A percentile compares a stretch with the other conserved stretches of the same genome.
Evolutionary conservation across 2,329 filamentous ascomycete species (phyloP).

Genomic region (Lachnellula suecica): DNA sequence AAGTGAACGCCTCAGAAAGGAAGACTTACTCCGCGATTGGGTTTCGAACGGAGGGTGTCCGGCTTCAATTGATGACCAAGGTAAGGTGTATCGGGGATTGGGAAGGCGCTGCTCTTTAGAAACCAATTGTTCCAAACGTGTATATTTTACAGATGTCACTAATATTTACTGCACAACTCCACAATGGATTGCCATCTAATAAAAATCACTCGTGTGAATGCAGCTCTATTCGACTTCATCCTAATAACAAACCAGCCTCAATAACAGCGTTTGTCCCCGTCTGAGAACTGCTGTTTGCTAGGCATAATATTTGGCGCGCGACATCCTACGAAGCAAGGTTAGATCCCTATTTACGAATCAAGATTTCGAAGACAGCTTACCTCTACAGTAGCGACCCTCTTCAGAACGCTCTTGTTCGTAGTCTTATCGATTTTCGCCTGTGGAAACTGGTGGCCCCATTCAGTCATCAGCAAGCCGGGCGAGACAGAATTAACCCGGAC

Average conservation of each 20-base stretch:
- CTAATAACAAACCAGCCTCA: slow-evolving; percentile 39
- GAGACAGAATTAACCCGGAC: slow-evolving; percentile 60
- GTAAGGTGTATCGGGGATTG: no score
- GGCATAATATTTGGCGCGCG: slow-evolving; percentile 44
- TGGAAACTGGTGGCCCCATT: slow-evolving; percentile 26
- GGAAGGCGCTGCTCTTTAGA: no score
- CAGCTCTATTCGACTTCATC: neutral
- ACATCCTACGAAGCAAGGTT: slow-evolving; percentile 1
- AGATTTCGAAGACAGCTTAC: slow-evolving; percentile 5
- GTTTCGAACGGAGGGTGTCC: no score
- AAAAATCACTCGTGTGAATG: slow-evolving; percentile 7
- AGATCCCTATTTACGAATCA: neutral
- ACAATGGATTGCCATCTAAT: slow-evolving; percentile 6
- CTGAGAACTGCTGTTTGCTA: slow-evolving; percentile 48
- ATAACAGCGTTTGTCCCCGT: slow-evolving; percentile 54
- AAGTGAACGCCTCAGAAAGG: no score
- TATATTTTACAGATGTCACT: no score
- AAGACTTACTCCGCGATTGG: no score
- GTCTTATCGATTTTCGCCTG: slow-evolving; percentile 16
- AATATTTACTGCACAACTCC: no score
- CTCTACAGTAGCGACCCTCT: slow-evolving; percentile 23
- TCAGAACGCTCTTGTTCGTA: slow-evolving; percentile 20
- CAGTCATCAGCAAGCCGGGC: slow-evolving; percentile 51
- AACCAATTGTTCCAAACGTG: no score
- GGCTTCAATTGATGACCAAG: no score